These are phyloP conservation scores for Erigeron philadelphicus DNA, from an alignment of 140 eudicot genomes.

Conservation along the genomic window DNA sequence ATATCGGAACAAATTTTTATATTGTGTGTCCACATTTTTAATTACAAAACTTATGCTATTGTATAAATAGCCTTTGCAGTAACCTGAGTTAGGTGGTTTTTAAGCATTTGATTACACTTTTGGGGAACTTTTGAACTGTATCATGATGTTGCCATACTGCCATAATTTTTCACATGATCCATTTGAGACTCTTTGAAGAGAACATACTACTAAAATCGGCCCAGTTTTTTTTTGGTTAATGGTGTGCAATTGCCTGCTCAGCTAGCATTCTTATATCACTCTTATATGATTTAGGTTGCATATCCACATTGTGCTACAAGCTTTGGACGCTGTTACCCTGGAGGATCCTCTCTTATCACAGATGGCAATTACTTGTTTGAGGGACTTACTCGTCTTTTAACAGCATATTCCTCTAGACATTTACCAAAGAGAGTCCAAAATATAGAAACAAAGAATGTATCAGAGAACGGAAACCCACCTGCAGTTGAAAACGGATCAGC, in stretches of 20 bases:
- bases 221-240: neutral
- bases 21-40: no score
- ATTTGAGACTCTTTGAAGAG: neutral
- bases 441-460: constrained; percentile 33
- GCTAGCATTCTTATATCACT: neutral
- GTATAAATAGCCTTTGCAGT: no score
- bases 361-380: constrained; percentile 68
- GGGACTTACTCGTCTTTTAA: constrained; percentile 63
- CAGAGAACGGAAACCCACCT: constrained; percentile 48
- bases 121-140: no score
- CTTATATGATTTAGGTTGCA: constrained; percentile 53
- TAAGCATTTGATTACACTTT: no score
- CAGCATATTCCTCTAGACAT: constrained; percentile 53
- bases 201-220: neutral
- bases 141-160: no score
- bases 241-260: neutral
- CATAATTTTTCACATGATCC: neutral
- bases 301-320: constrained; percentile 82
- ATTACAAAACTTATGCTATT: no score
- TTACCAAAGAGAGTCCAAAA: constrained; percentile 51
- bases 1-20: no score
- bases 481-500: constrained; percentile 51
- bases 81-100: no score
- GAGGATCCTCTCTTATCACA: constrained; percentile 66
- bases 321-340: constrained; percentile 91